Percentiles rank a stretch among this genome's conserved stretches.
Conservation (phyloP, 148 eudicot genomes). For the Polygonum maritimum region DNA sequence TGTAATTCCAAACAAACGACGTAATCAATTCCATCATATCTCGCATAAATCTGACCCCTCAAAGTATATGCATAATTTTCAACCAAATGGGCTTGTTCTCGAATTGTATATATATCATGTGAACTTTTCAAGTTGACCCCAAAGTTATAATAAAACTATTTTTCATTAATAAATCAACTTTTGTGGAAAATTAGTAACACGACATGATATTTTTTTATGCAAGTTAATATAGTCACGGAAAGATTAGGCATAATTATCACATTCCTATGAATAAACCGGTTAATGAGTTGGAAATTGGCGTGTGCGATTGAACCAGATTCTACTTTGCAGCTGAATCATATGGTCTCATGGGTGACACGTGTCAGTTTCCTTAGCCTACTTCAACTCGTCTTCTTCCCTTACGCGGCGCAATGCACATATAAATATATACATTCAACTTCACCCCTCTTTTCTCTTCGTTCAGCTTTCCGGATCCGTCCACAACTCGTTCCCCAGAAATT, state of each 20-base stretch:
- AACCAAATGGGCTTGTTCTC: too few relatives aligned
- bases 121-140: too few relatives aligned
- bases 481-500: background rate
- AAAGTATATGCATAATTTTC: too few relatives aligned
- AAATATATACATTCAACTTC: background rate
- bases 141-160: background rate
- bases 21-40: too few relatives aligned
- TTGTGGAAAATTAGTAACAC: background rate
- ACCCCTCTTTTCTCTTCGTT: background rate
- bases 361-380: background rate
- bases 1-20: too few relatives aligned
- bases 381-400: background rate
- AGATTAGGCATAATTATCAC: background rate
- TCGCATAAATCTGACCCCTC: too few relatives aligned
- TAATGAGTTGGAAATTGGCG: background rate
- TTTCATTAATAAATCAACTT: too few relatives aligned
- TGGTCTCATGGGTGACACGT: conserved; percentile 2
- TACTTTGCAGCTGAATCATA: background rate
- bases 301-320: background rate
- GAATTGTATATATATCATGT: too few relatives aligned
- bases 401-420: background rate
- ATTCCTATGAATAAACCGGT: background rate
- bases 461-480: conserved; percentile 7
- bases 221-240: background rate
- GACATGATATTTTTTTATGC: background rate